A percentile compares a stretch with the other conserved stretches of the same genome.
These are phyloP conservation scores for Citeromyces hawaiiensis DNA, from an alignment of 1,139 yeast genomes.

Conservation along the genomic window DNA sequence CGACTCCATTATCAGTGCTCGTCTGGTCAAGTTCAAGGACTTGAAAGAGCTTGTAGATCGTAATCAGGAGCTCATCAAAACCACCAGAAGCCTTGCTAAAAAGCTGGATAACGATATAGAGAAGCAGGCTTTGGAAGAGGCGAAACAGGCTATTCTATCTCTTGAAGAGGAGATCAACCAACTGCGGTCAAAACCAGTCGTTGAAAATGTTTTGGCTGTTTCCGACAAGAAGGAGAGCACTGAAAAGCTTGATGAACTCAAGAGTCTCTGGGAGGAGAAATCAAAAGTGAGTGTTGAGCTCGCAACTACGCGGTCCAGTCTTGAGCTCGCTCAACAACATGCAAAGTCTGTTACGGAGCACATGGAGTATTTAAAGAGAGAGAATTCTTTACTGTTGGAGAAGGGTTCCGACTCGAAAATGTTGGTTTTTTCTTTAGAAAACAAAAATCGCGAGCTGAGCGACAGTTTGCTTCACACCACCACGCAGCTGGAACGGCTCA, in stretches of 20 bases:
- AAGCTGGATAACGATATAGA: slow-evolving; percentile 34
- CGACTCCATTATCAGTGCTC: slow-evolving; percentile 54
- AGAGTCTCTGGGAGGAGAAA: slow-evolving; percentile 29
- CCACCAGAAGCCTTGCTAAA: slow-evolving; percentile 57
- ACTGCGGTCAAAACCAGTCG: slow-evolving; percentile 14
- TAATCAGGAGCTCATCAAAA: slow-evolving; percentile 56
- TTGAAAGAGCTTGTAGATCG: slow-evolving; percentile 58
- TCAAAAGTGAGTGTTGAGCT: slow-evolving; percentile 29
- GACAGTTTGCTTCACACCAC: slow-evolving; percentile 37
- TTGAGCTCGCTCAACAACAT: slow-evolving; percentile 32
- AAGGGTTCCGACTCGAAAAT: slow-evolving; percentile 6
- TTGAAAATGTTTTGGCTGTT: slow-evolving; percentile 24
- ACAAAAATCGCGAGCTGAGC: slow-evolving; percentile 39
- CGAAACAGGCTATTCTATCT: slow-evolving; percentile 60
- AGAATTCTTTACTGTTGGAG: slow-evolving; percentile 39
- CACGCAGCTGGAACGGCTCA: slow-evolving; percentile 22
- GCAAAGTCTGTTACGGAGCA: slow-evolving; percentile 25
- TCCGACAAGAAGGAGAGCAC: slow-evolving; percentile 26
- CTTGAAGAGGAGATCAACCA: slow-evolving; percentile 50
- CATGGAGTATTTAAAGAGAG: slow-evolving; percentile 26
- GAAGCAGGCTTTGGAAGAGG: slow-evolving; percentile 50
- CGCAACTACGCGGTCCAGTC: slow-evolving; percentile 31
- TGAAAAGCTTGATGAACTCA: slow-evolving; percentile 24
- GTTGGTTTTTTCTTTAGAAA: slow-evolving; percentile 33
- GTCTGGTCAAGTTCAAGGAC: slow-evolving; percentile 58